These are phyloP conservation scores for Sphaerulina musiva DNA, from an alignment of 2,329 filamentous ascomycete genomes.

Conservation along the genomic window DNA sequence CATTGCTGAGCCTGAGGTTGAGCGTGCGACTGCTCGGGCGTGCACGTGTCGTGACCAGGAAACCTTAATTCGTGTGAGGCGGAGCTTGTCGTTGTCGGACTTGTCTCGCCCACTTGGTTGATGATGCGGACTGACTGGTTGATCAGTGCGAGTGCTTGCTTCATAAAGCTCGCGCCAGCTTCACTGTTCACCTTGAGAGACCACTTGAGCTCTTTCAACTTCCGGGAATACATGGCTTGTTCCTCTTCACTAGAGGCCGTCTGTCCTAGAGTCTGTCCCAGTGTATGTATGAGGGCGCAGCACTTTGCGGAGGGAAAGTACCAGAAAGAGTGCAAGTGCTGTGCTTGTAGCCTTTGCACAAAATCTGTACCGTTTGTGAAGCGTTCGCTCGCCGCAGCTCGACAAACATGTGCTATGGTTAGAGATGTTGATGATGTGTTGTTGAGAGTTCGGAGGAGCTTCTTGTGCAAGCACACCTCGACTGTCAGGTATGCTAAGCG, in stretches of 20 bases:
- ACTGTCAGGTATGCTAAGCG: slow-evolving; percentile 43
- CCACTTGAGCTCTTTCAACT: slow-evolving; percentile 40
- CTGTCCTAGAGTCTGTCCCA: slow-evolving; percentile 37
- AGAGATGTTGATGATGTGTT: slow-evolving; percentile 22
- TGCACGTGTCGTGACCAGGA: slow-evolving; percentile 6
- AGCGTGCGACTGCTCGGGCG: slow-evolving; percentile 11
- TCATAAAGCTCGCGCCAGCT: slow-evolving; percentile 40
- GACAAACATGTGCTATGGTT: slow-evolving; percentile 36
- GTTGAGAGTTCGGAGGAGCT: slow-evolving; percentile 35
- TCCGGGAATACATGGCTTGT: slow-evolving; percentile 32
- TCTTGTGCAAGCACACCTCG: slow-evolving; percentile 43
- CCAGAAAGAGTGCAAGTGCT: slow-evolving; percentile 45
- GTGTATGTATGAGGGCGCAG: slow-evolving; percentile 39
- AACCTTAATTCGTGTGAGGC: slow-evolving; percentile 9
- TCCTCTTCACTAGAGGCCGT: slow-evolving; percentile 34
- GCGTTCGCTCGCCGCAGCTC: slow-evolving; percentile 39
- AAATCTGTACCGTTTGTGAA: slow-evolving; percentile 43
- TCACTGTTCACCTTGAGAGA: slow-evolving; percentile 39
- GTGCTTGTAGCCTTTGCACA: slow-evolving; percentile 39
- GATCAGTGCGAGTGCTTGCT: slow-evolving; percentile 32
- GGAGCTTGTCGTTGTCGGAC: slow-evolving; percentile 17
- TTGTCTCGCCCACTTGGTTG: slow-evolving; percentile 8
- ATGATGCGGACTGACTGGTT: slow-evolving; percentile 16
- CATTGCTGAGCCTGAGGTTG: slow-evolving; percentile 5
- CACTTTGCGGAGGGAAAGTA: slow-evolving; percentile 42